Conservation (phyloP, 2,329 filamentous ascomycete genomes). For the Sphaceloma murrayae region DNA sequence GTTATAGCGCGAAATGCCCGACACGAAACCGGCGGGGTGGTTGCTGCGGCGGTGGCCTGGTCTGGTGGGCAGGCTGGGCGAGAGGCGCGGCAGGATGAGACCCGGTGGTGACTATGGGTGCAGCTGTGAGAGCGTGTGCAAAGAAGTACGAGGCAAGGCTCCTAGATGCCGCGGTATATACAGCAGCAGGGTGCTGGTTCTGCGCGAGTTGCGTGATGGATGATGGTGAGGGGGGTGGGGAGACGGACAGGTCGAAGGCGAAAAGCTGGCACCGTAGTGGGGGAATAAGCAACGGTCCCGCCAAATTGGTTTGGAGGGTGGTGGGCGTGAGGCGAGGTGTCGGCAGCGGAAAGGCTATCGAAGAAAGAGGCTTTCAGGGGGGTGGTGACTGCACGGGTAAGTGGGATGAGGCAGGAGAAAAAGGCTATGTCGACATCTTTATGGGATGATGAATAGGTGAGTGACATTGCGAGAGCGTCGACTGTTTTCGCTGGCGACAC, state of each 20-base stretch:
- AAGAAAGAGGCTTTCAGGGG: not conserved
- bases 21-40: no score
- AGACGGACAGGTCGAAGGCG: not conserved
- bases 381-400: conserved; percentile 1
- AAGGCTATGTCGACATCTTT: not conserved
- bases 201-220: not conserved
- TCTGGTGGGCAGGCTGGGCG: no score
- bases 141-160: not conserved
- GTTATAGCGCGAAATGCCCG: no score
- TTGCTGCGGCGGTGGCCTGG: no score
- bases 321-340: no score
- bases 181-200: conserved; percentile 13
- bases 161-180: not conserved
- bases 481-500: not conserved
- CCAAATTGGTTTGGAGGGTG: conserved; percentile 11
- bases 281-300: no score
- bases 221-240: not conserved
- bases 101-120: no score
- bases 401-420: no score
- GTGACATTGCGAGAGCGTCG: no score
- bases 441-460: conserved; percentile 9
- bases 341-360: conserved; percentile 13
- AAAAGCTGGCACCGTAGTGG: not conserved
- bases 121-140: conserved; percentile 1
- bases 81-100: no score